phyloP scores from a whole-genome alignment of 2,329 filamentous ascomycete genomes.

The Sporothrix variecibatus region DNA sequence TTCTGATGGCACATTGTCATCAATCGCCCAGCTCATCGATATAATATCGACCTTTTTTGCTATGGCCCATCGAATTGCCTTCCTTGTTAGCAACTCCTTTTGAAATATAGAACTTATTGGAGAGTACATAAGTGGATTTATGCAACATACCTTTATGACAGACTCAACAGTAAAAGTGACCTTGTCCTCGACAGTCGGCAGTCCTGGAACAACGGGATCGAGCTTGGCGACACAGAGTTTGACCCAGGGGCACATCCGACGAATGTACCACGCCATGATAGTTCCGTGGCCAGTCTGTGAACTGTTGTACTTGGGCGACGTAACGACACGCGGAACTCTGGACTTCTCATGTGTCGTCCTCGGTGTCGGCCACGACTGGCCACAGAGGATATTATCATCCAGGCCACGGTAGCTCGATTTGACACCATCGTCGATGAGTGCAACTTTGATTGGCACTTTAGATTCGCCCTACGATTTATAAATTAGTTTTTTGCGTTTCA shows the following conservation, averaged over 20 bases:
- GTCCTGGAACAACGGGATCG: not conserved
- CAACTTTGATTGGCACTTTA: conserved; percentile 12
- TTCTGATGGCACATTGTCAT: conserved; percentile 15
- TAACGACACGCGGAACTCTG: conserved; percentile 8
- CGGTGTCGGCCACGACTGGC: conserved; percentile 14
- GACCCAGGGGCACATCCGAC: conserved; percentile 14
- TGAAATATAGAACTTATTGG: not conserved
- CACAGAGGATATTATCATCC: conserved; percentile 16
- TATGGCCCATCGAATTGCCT: conserved; percentile 14
- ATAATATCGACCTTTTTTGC: conserved; percentile 10
- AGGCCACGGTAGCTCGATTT: conserved; percentile 17
- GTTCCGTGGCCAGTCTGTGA: conserved; percentile 13
- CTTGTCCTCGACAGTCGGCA: conserved; percentile 7
- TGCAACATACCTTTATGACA: conserved; percentile 14
- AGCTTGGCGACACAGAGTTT: conserved; percentile 18
- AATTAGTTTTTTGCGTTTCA: not conserved
- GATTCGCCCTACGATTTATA: not conserved
- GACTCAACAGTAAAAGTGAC: conserved; percentile 12
- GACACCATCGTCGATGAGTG: conserved; percentile 16
- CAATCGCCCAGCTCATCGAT: conserved; percentile 19
- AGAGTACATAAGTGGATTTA: not conserved
- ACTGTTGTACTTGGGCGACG: conserved; percentile 17
- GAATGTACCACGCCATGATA: conserved; percentile 19
- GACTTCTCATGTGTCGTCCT: not conserved
- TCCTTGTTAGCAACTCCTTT: not conserved